Base-by-base conservation (phyloP, 352 stramenopile genomes). In the Globisporangium sylvaticum region DNA sequence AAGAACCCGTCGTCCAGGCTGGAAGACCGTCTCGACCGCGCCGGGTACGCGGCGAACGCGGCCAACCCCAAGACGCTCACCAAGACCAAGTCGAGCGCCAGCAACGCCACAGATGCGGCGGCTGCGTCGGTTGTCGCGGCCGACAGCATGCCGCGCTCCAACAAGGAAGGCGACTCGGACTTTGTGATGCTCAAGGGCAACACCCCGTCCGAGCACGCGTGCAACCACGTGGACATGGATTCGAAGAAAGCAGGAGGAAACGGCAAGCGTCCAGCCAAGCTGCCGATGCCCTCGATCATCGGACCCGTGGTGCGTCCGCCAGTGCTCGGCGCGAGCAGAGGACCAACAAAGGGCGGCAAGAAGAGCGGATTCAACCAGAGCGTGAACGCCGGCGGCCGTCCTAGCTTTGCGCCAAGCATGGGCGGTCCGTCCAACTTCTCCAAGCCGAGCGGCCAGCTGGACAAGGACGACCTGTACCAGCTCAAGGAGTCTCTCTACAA, bases 401-500 rank as follows among this genome's bases (percentile, higher is more conserved):
- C 74, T 5, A 77, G 72, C 54, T 81, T 79, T 53, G 50, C 76
- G 31, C 72, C 74, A 1, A 79, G 66, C 31, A 65, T 25, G 7
- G 37, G 18, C 18, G 42, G 57, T 4, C 42, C 29, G 31, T 69
- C 72, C 15, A 72, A 66, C 32, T 32, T 66, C 22, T 63, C 68
- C 9, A 65, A 74, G 29, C 72, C 74, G 8, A 73, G 61, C 54
- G 59, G 44, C 1, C 39, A 67, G 12, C 66, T 83, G 58, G 75
- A 75, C 29, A 68, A 66, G 29, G 25, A 76, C 8, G 74, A 83
- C 29, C 61, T 83, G 22, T 70, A 81, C 29, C 62, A 81, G 53
- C 64, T 83, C 25, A 81, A 78, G 46, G 76, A 83, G 8, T 76
- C 70, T 15, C 34, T 83, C 1, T 81, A 68, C 65, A 76, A 77